Percentiles rank a stretch among this genome's conserved stretches.
These are phyloP conservation scores for Talaromyces trachyspermus DNA, from an alignment of 495 filamentous ascomycete species.

Conservation along the genomic window DNA sequence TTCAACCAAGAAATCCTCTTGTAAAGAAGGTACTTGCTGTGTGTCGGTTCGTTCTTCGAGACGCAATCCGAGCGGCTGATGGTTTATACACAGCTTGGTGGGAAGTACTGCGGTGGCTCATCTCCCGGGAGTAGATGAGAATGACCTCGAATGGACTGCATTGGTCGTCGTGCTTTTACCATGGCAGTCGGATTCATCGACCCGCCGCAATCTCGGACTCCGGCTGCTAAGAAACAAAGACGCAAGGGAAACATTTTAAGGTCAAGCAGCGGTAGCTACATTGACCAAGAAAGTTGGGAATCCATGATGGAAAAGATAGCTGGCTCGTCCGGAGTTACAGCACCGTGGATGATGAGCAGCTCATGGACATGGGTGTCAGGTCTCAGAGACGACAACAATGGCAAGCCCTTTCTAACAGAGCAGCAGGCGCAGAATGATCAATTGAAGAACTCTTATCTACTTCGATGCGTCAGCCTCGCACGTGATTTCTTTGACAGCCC, in stretches of 20 bases:
- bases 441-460: constrained; percentile 34
- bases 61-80: constrained; percentile 51
- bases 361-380: constrained; percentile 72
- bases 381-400: constrained; percentile 40
- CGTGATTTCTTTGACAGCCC: constrained; percentile 53
- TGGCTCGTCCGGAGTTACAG: constrained; percentile 45
- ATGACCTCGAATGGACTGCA: constrained; percentile 71
- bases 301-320: constrained; percentile 51
- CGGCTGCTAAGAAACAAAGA: constrained; percentile 31
- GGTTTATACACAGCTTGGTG: constrained; percentile 66
- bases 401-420: constrained; percentile 13
- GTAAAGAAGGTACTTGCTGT: constrained; percentile 52
- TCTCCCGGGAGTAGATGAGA: constrained; percentile 37
- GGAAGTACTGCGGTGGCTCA: constrained; percentile 65
- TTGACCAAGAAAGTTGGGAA: constrained; percentile 54
- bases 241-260: constrained; percentile 46
- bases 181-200: constrained; percentile 48
- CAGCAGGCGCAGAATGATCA: constrained; percentile 18
- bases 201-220: constrained; percentile 20
- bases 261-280: constrained; percentile 52
- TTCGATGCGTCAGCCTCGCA: constrained; percentile 35
- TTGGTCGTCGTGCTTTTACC: constrained; percentile 64
- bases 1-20: constrained; percentile 55
- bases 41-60: constrained; percentile 55
- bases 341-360: constrained; percentile 58